Percentiles rank a stretch among this genome's conserved stretches.
Evolutionary conservation across 2,329 filamentous ascomycete species (phyloP).

Genomic region (Alternaria metachromatica): DNA sequence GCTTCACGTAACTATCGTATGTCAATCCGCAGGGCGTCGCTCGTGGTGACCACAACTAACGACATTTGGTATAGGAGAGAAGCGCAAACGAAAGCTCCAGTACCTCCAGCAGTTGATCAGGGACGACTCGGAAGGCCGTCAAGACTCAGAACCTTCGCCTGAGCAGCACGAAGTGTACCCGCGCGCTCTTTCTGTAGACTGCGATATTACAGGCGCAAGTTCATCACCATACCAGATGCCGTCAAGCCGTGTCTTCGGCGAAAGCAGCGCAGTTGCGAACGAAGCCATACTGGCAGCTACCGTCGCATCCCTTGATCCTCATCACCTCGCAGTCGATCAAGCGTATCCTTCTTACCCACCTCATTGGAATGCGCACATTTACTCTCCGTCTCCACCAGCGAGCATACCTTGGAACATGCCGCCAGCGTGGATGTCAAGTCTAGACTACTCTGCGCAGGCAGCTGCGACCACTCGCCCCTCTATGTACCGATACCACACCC

Average conservation of each 20-base stretch:
- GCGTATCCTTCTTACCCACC: conserved; percentile 20
- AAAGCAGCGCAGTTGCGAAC: conserved; percentile 15
- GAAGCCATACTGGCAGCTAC: conserved; percentile 15
- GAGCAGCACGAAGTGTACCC: conserved; percentile 21
- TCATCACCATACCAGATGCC: conserved; percentile 13
- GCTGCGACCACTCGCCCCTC: conserved; percentile 14
- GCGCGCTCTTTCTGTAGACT: conserved; percentile 28
- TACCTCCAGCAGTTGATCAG: conserved; percentile 44
- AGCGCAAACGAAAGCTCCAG: conserved; percentile 47
- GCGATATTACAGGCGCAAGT: conserved; percentile 9
- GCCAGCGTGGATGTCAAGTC: conserved; percentile 22
- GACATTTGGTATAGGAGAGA: conserved; percentile 34
- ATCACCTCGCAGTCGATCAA: conserved; percentile 15
- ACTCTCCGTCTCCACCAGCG: conserved; percentile 20
- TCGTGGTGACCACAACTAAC: conserved; percentile 12
- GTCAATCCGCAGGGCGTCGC: conserved; percentile 1
- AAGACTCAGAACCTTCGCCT: conserved; percentile 17
- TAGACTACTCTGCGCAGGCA: conserved; percentile 14
- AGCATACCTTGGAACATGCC: conserved; percentile 29
- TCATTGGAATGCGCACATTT: conserved; percentile 24
- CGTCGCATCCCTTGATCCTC: conserved; percentile 17
- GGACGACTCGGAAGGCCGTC: conserved; percentile 27
- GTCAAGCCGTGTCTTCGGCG: conserved; percentile 16
- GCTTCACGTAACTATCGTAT: conserved; percentile 48
- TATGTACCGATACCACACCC: conserved; percentile 20